These are phyloP conservation scores for Tolypocladium pustulatum DNA, from an alignment of 2,329 filamentous ascomycete species.

Conservation along the genomic window DNA sequence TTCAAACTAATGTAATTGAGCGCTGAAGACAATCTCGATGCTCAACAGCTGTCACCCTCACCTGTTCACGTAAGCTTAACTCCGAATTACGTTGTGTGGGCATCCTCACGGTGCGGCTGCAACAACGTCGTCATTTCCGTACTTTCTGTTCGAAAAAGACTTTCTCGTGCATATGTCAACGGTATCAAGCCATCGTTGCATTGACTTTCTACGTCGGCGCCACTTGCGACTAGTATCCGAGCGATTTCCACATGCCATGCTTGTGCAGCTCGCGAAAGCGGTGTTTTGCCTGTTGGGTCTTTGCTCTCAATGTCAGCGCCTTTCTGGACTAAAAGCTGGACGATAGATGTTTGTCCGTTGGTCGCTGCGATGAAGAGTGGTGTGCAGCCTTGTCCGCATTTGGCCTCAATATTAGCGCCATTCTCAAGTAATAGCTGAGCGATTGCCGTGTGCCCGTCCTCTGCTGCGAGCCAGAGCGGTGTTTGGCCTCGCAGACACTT, in stretches of 20 bases:
- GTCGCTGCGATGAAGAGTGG: too few species aligned
- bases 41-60: too few species aligned
- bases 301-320: not conserved
- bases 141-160: too few species aligned
- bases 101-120: not conserved
- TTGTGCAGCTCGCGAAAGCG: not conserved
- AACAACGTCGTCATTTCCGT: not conserved
- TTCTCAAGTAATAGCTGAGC: too few species aligned
- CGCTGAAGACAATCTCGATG: too few species aligned
- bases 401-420: too few species aligned
- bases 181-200: not conserved
- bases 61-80: too few species aligned
- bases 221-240: not conserved
- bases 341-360: not conserved
- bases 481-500: not conserved
- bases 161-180: not conserved
- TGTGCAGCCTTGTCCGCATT: too few species aligned
- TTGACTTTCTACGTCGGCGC: not conserved
- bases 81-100: not conserved
- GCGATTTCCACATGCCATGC: not conserved
- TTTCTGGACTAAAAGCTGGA: not conserved
- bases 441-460: not conserved
- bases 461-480: not conserved
- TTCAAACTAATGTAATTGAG: too few species aligned
- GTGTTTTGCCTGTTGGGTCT: not conserved